Conservation (phyloP, 1,139 yeast genomes). For the Blastobotrys apis region DNA sequence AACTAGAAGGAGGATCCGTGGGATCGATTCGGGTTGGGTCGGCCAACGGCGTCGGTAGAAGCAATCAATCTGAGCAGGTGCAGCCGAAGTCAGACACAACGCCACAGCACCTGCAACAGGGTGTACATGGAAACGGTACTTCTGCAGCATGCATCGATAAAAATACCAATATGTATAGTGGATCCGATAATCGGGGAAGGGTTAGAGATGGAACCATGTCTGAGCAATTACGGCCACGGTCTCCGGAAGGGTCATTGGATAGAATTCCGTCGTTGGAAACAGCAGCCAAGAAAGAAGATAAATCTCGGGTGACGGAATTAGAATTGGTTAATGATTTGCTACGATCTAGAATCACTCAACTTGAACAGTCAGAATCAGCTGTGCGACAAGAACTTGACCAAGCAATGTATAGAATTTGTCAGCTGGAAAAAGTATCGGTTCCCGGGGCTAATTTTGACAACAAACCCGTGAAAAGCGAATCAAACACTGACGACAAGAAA, state of each 20-base stretch:
- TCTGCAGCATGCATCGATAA: neutral
- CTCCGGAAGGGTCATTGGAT: slow-evolving; percentile 30
- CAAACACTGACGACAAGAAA: slow-evolving; percentile 14
- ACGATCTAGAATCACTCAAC: slow-evolving; percentile 70
- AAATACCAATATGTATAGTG: neutral
- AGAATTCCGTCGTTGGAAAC: slow-evolving; percentile 30
- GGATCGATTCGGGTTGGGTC: neutral
- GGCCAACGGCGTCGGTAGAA: no score
- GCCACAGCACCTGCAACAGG: no score
- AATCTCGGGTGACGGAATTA: slow-evolving; percentile 51
- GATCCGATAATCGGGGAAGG: neutral
- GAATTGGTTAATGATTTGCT: slow-evolving; percentile 85
- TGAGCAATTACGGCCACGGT: slow-evolving; percentile 34
- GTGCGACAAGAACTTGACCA: slow-evolving; percentile 27
- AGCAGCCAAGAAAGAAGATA: slow-evolving; percentile 1
- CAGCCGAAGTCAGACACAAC: neutral
- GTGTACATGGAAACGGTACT: no score
- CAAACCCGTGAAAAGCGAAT: no score
- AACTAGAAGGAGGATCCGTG: no score
- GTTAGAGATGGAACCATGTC: slow-evolving; percentile 23
- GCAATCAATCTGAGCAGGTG: neutral
- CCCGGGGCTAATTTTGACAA: no score
- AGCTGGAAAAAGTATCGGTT: slow-evolving; percentile 13
- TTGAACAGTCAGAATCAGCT: slow-evolving; percentile 62
- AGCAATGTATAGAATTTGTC: slow-evolving; percentile 26